Evolutionary conservation across 1,139 yeast genomes (phyloP).

Genomic region (Saccharomycopsis phalli): DNA sequence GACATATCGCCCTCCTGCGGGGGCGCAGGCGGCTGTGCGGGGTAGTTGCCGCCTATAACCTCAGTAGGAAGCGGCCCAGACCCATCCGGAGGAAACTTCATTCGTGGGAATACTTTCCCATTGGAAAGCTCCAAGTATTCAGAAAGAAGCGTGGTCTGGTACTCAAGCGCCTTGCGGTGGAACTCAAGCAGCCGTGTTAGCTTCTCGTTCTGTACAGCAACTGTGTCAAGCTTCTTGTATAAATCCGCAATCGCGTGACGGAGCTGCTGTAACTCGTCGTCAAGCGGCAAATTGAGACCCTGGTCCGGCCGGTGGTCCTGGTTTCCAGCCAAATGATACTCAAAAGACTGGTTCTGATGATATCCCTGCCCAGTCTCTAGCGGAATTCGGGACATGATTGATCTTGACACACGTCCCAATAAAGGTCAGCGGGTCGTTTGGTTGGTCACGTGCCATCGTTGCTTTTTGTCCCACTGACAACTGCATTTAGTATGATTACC

Average conservation of each 20-base stretch:
- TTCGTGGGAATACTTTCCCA: neutral
- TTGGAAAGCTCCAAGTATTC: conserved; percentile 6
- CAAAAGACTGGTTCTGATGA: conserved; percentile 3
- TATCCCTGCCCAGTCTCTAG: neutral
- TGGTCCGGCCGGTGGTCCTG: conserved; percentile 1
- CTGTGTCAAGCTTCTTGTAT: conserved; percentile 5
- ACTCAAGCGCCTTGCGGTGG: conserved; percentile 1
- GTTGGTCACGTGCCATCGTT: too few species aligned
- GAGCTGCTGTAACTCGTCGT: conserved; percentile 3
- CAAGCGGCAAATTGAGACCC: neutral
- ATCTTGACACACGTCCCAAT: too few species aligned
- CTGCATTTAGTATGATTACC: too few species aligned
- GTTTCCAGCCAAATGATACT: conserved; percentile 1
- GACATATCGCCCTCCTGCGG: too few species aligned
- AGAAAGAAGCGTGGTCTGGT: conserved; percentile 3
- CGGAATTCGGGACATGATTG: conserved; percentile 4
- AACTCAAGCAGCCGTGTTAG: neutral
- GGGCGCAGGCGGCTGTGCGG: too few species aligned
- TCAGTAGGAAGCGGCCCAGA: too few species aligned
- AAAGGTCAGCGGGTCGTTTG: too few species aligned
- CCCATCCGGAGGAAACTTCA: neutral
- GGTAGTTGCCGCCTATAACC: too few species aligned
- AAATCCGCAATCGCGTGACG: conserved; percentile 5
- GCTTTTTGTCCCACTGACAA: too few species aligned
- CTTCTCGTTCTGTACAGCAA: conserved; percentile 5